phyloP scores from a whole-genome alignment of 2,329 filamentous ascomycete species.

The Claviceps sp. region DNA sequence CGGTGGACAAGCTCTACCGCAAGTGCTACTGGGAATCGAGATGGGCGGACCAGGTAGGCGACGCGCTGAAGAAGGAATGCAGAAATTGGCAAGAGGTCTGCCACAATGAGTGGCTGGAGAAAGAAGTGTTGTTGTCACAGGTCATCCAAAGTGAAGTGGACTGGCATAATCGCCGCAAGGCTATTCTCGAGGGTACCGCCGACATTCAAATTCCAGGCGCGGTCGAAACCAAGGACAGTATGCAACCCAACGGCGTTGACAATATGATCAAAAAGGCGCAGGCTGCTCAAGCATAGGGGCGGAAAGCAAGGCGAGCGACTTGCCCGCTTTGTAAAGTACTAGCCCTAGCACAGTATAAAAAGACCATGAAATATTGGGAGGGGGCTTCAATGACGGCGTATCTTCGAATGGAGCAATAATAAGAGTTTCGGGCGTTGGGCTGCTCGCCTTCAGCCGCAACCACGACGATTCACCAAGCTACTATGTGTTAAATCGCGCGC shows the following conservation, averaged over 20 bases:
- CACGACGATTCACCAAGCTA: too few species aligned
- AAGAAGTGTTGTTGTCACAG: constrained; percentile 67
- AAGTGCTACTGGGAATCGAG: constrained; percentile 58
- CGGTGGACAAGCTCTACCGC: constrained; percentile 46
- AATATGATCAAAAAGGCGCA: constrained; percentile 3
- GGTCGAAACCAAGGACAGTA: constrained; percentile 16
- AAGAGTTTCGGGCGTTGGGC: too few species aligned
- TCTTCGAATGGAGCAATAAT: too few species aligned
- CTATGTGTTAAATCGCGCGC: too few species aligned
- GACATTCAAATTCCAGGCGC: constrained; percentile 28
- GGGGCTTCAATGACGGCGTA: too few species aligned
- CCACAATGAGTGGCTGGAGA: constrained; percentile 64
- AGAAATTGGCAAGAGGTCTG: constrained; percentile 52
- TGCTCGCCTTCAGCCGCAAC: too few species aligned
- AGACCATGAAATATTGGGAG: too few species aligned
- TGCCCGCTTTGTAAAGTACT: not conserved
- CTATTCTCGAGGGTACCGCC: constrained; percentile 35
- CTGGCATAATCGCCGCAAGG: constrained; percentile 45
- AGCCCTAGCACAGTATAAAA: too few species aligned
- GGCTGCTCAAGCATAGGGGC: constrained; percentile 2
- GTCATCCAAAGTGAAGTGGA: constrained; percentile 53
- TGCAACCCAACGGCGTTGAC: constrained; percentile 12
- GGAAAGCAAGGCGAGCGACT: not conserved
- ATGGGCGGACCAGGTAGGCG: constrained; percentile 57
- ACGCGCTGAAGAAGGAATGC: constrained; percentile 50